Evolutionary conservation across 192 early-diverging fungal species (phyloP).

Genomic region (Backusella luteola): DNA sequence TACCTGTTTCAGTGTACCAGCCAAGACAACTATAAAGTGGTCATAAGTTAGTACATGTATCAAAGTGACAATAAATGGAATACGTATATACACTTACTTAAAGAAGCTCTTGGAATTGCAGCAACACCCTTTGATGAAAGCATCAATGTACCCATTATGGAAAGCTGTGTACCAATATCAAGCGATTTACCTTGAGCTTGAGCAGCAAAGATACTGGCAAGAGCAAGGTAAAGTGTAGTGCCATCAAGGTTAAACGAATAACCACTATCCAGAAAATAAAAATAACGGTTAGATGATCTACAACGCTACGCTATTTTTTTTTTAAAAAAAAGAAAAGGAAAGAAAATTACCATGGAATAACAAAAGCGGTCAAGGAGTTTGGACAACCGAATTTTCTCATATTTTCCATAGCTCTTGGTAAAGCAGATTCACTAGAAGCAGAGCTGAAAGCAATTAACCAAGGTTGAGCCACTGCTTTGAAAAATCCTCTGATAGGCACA

Average conservation of each 20-base stretch:
- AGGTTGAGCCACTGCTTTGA: slow-evolving; percentile 51
- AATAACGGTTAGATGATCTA: not conserved
- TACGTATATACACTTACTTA: slow-evolving; percentile 12
- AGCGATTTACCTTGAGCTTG: slow-evolving; percentile 55
- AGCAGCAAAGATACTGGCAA: slow-evolving; percentile 68
- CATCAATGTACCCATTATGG: slow-evolving; percentile 66
- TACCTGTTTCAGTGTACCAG: slow-evolving; percentile 43
- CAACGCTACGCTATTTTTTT: not conserved
- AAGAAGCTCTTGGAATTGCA: slow-evolving; percentile 57
- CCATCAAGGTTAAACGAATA: slow-evolving; percentile 82
- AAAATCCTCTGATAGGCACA: slow-evolving; percentile 57
- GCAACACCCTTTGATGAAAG: slow-evolving; percentile 67
- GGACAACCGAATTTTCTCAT: slow-evolving; percentile 66
- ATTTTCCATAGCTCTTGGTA: slow-evolving; percentile 70
- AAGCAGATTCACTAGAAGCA: slow-evolving; percentile 71
- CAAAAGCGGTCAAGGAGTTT: slow-evolving; percentile 62
- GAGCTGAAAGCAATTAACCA: slow-evolving; percentile 74
- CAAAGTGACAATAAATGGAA: too few species aligned
- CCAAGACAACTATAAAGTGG: slow-evolving; percentile 46
- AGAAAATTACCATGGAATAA: slow-evolving; percentile 43
- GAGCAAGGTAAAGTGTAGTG: slow-evolving; percentile 69
- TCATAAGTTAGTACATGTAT: too few species aligned
- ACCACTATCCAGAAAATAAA: slow-evolving; percentile 33
- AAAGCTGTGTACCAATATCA: slow-evolving; percentile 56
- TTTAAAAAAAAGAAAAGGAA: not conserved